These are phyloP conservation scores for Lepidium africanum DNA, from an alignment of 345 rosid genomes.

Conservation along the genomic window DNA sequence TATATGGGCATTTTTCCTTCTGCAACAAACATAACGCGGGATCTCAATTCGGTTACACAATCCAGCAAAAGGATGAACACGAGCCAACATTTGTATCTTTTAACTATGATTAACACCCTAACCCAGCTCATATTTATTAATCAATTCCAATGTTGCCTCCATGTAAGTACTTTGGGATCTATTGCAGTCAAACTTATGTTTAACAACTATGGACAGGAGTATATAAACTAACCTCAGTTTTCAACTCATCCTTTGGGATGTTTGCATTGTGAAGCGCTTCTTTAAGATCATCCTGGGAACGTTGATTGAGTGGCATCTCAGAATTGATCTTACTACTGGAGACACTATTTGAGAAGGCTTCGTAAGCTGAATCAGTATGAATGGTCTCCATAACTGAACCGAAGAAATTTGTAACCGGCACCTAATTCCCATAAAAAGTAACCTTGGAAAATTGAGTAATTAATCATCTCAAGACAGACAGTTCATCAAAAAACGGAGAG, in stretches of 20 bases:
- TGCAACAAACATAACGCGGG: conserved; percentile 21
- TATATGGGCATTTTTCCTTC: conserved; percentile 41
- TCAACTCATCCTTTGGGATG: conserved; percentile 14
- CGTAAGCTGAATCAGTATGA: conserved; percentile 72
- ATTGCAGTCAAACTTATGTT: not conserved
- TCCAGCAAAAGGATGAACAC: not conserved
- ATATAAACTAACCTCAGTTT: conserved; percentile 32
- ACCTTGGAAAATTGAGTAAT: conserved; percentile 7
- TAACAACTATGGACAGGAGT: not conserved
- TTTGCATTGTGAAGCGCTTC: conserved; percentile 19
- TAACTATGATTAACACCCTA: not conserved
- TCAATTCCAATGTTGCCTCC: not conserved
- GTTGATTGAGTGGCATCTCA: conserved; percentile 24
- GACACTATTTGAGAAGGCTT: conserved; percentile 31
- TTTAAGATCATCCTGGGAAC: conserved; percentile 20
- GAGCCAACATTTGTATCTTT: not conserved
- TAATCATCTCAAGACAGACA: not conserved
- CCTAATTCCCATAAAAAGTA: conserved; percentile 34
- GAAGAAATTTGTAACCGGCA: conserved; percentile 90
- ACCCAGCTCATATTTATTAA: not conserved
- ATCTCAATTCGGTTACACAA: not conserved
- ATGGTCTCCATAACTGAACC: conserved; percentile 96
- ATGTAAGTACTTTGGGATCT: not conserved
- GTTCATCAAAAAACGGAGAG: not conserved
- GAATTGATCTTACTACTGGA: conserved; percentile 20